phyloP scores from a whole-genome alignment of 1,284 basidiomycete species.

The Coniferiporia sulphurascens region DNA sequence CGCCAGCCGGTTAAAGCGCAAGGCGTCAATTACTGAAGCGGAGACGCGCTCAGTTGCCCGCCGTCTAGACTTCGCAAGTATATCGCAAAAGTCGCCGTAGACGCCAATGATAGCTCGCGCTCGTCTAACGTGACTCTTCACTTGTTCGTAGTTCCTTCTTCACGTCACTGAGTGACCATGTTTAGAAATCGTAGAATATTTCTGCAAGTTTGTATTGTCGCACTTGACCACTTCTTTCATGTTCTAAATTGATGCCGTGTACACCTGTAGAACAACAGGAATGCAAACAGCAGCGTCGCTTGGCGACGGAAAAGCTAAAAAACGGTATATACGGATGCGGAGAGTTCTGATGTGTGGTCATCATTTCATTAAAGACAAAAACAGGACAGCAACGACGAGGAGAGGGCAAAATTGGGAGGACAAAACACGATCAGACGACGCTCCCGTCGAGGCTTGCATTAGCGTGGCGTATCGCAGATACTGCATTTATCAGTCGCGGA shows the following conservation, averaged over 20 bases:
- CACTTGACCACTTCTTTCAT: no score
- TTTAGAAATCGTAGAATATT: no score
- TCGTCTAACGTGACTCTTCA: background rate
- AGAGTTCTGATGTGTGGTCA: background rate
- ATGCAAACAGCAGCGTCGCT: background rate
- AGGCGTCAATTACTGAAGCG: constrained; percentile 34
- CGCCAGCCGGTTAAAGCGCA: constrained; percentile 45
- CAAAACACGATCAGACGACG: background rate
- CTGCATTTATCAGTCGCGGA: constrained; percentile 33
- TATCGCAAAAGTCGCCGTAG: constrained; percentile 14
- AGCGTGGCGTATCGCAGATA: constrained; percentile 36
- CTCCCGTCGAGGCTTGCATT: background rate
- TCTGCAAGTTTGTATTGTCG: no score
- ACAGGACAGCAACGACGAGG: background rate
- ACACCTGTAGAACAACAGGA: background rate
- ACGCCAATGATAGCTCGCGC: no score
- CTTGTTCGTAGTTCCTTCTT: constrained; percentile 6
- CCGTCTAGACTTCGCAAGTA: constrained; percentile 41
- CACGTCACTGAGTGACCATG: constrained; percentile 4
- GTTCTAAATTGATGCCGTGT: no score
- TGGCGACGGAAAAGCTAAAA: background rate
- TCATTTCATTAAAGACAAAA: background rate
- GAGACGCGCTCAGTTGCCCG: constrained; percentile 40
- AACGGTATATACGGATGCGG: background rate
- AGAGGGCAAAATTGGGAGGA: background rate